A percentile compares a stretch with the other conserved stretches of the same genome.
phyloP scores from a whole-genome alignment of 331 rosid genomes.

The Spiraea crenata region DNA sequence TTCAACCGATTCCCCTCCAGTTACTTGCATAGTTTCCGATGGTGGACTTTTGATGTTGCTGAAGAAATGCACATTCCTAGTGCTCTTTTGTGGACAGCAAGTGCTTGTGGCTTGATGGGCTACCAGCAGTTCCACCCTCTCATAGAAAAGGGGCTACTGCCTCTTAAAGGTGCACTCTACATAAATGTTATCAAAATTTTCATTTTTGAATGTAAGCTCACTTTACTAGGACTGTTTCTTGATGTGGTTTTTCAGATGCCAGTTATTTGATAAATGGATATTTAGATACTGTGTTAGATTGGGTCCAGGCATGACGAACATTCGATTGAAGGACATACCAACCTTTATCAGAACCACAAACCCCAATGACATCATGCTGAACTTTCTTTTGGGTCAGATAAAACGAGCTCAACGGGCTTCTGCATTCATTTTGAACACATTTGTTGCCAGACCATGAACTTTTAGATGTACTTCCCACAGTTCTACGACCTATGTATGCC shows the following conservation, averaged over 20 bases:
- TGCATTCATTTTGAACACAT: conserved; percentile 23
- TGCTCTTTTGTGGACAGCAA: conserved; percentile 20
- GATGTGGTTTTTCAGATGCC: conserved; percentile 19
- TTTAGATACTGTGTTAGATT: conserved; percentile 32
- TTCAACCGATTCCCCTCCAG: neutral
- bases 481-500: conserved; percentile 16
- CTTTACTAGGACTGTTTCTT: neutral
- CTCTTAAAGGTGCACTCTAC: conserved; percentile 60
- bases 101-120: conserved; percentile 61
- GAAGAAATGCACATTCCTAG: neutral
- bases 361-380: conserved; percentile 19
- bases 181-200: no score
- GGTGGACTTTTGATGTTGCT: conserved; percentile 12
- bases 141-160: conserved; percentile 35
- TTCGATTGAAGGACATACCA: conserved; percentile 35
- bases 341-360: conserved; percentile 34
- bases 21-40: conserved; percentile 22
- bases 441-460: conserved; percentile 13
- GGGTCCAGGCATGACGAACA: conserved; percentile 36
- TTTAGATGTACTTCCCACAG: conserved; percentile 6
- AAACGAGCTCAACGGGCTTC: conserved; percentile 10
- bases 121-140: conserved; percentile 33
- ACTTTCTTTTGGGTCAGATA: neutral
- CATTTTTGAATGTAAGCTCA: neutral
- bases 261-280: conserved; percentile 26